A percentile compares a stretch with the other conserved stretches of the same genome.
These are phyloP conservation scores for Trichoderma endophyticum DNA, from an alignment of 2,329 filamentous ascomycete species.

Conservation along the genomic window DNA sequence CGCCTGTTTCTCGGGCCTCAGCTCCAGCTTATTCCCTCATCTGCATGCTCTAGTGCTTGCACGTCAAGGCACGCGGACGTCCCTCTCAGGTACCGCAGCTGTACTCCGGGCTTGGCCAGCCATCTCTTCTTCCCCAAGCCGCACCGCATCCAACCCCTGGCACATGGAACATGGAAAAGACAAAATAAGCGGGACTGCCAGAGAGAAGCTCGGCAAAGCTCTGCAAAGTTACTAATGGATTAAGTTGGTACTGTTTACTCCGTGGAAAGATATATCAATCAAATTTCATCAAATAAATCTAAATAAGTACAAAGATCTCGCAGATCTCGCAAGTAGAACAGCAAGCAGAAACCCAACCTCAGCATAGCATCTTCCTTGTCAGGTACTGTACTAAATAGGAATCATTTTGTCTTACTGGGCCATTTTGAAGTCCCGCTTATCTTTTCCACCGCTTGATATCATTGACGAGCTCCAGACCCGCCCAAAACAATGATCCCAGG, in stretches of 20 bases:
- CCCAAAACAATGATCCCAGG: constrained; percentile 10
- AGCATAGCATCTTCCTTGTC: not conserved
- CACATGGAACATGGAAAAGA: constrained; percentile 16
- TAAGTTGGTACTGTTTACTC: not conserved
- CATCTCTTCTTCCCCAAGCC: not conserved
- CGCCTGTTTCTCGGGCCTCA: not conserved
- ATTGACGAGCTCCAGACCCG: not conserved
- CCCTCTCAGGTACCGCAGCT: not conserved
- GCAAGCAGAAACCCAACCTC: not conserved
- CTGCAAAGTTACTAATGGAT: not conserved
- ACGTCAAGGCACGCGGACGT: not conserved
- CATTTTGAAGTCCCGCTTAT: not conserved
- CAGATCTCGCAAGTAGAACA: not conserved
- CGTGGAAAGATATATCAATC: not conserved
- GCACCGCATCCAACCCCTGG: constrained; percentile 13
- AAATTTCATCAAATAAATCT: not conserved
- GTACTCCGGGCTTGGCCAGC: not conserved
- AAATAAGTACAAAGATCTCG: not conserved
- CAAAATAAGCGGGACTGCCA: not conserved
- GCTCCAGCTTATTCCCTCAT: constrained; percentile 12
- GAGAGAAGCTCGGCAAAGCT: not conserved
- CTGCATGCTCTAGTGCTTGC: constrained; percentile 1
- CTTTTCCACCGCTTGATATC: not conserved
- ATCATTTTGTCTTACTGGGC: not conserved
- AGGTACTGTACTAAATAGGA: not conserved